phyloP scores from a whole-genome alignment of 1,139 yeast genomes.

The Debaryomyces coudertii region DNA sequence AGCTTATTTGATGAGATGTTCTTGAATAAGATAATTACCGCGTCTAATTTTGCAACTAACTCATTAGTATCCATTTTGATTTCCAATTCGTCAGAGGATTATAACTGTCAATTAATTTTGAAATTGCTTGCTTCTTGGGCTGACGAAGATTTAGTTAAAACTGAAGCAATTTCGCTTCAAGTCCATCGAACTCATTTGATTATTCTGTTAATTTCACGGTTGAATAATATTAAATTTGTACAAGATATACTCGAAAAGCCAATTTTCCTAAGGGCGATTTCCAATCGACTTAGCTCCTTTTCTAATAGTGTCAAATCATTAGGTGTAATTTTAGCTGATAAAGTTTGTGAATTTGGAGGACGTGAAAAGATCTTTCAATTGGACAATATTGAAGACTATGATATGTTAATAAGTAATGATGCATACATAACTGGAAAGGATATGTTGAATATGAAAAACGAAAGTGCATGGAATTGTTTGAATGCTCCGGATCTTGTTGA shows the following conservation, averaged over 20 bases:
- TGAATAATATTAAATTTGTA: constrained; percentile 20
- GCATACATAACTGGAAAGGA: not conserved
- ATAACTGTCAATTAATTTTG: constrained; percentile 13
- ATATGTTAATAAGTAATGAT: not conserved
- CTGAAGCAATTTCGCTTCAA: constrained; percentile 41
- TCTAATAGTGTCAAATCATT: constrained; percentile 44
- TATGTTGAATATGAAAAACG: constrained; percentile 3
- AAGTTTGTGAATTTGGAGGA: constrained; percentile 38
- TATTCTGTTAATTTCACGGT: constrained; percentile 28
- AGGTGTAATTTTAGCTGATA: constrained; percentile 52
- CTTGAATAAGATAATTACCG: constrained; percentile 22
- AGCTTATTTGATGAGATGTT: constrained; percentile 19
- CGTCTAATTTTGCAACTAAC: constrained; percentile 19
- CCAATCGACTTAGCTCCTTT: constrained; percentile 48
- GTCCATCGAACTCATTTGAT: constrained; percentile 38
- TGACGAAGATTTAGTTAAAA: constrained; percentile 27
- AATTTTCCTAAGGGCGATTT: constrained; percentile 43
- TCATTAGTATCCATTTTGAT: constrained; percentile 20
- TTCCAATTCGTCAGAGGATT: constrained; percentile 10
- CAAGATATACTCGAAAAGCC: constrained; percentile 27
- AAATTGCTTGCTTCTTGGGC: constrained; percentile 35
- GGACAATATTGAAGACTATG: constrained; percentile 13
- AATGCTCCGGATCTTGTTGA: constrained; percentile 7
- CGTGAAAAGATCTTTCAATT: constrained; percentile 43
- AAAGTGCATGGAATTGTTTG: constrained; percentile 8